Evolutionary conservation across 139 green algal species (phyloP).

Genomic region (Coccomyxa sp.): DNA sequence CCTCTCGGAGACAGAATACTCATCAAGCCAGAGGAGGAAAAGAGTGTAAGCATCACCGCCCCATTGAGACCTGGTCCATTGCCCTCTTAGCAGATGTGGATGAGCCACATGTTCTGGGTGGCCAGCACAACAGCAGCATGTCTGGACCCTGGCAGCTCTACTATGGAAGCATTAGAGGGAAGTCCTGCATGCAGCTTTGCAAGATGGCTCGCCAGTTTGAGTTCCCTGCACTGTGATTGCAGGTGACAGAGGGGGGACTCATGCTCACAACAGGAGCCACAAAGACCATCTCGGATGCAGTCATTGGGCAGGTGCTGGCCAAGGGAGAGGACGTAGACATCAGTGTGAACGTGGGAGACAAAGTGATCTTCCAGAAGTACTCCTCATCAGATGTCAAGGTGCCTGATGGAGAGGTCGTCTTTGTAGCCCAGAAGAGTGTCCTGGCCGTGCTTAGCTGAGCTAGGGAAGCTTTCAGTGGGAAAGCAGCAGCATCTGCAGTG

Average conservation of each 20-base stretch:
- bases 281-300: constrained; percentile 34
- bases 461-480: too few relatives aligned
- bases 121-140: not conserved
- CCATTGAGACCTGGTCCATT: not conserved
- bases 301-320: constrained; percentile 37
- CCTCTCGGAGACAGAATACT: constrained; percentile 49
- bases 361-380: constrained; percentile 54
- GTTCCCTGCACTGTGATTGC: constrained; percentile 4
- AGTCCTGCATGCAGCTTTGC: not conserved
- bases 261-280: constrained; percentile 23
- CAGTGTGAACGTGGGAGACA: constrained; percentile 35
- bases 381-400: constrained; percentile 40
- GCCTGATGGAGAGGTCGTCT: constrained; percentile 37
- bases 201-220: not conserved
- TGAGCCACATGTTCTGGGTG: not conserved
- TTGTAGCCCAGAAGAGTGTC: constrained; percentile 47
- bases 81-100: not conserved
- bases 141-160: too few relatives aligned
- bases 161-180: not conserved
- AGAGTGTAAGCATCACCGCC: constrained; percentile 6
- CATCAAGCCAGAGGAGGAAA: constrained; percentile 42
- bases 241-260: constrained; percentile 37
- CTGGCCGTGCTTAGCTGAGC: constrained; percentile 35
- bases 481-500: too few relatives aligned
- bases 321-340: constrained; percentile 33